phyloP scores from a whole-genome alignment of 306 rosid genomes.

The Vigna nakashimae region DNA sequence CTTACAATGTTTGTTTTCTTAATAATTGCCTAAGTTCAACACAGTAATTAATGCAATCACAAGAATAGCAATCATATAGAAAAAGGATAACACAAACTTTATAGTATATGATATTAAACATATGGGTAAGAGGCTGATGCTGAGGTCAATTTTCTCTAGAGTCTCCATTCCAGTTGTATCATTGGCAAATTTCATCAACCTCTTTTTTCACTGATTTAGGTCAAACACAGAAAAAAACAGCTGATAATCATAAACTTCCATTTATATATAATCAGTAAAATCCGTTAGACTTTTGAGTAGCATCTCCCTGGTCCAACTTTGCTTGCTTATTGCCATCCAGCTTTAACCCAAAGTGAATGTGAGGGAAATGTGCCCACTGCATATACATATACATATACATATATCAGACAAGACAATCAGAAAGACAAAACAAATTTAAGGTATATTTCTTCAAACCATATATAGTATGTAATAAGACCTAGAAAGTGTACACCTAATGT shows the following conservation, averaged over 20 bases:
- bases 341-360: slow-evolving; percentile 94
- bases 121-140: slow-evolving; percentile 41
- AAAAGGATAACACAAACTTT: slow-evolving; percentile 43
- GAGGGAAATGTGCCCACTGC: slow-evolving; percentile 99
- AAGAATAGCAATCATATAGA: slow-evolving; percentile 45
- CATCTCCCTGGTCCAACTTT: slow-evolving; percentile 69
- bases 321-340: slow-evolving; percentile 78
- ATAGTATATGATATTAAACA: slow-evolving; percentile 24
- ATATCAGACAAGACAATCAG: slow-evolving; percentile 20
- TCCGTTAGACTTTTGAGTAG: slow-evolving; percentile 69
- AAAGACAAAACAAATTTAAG: background rate
- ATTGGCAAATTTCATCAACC: slow-evolving; percentile 58
- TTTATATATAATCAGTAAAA: slow-evolving; percentile 54
- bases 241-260: slow-evolving; percentile 46
- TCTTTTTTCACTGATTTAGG: slow-evolving; percentile 48
- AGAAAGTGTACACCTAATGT: background rate
- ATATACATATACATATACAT: slow-evolving; percentile 32
- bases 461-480: background rate
- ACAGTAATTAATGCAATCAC: slow-evolving; percentile 52
- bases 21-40: slow-evolving; percentile 48
- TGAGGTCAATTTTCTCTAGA: slow-evolving; percentile 46
- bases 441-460: background rate
- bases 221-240: slow-evolving; percentile 43
- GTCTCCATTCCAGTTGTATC: slow-evolving; percentile 44
- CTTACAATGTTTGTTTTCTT: slow-evolving; percentile 28